phyloP scores from a whole-genome alignment of 2,329 filamentous ascomycete genomes.

The Trichoderma sp. region DNA sequence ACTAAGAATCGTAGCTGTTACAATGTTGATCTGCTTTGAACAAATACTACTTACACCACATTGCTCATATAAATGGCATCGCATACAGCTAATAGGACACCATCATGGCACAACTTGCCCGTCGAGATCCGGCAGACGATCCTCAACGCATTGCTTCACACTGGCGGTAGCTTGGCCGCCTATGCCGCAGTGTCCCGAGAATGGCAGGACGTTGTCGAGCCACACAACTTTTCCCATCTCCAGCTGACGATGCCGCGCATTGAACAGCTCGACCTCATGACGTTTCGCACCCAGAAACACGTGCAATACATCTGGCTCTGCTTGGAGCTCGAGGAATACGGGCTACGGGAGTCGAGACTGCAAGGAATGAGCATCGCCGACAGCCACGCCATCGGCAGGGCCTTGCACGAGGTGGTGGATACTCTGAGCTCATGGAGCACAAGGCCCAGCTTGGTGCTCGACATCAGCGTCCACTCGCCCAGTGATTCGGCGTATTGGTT shows the following conservation, averaged over 20 bases:
- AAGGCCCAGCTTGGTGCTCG: constrained; percentile 34
- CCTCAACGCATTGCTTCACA: constrained; percentile 29
- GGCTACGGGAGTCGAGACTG: background rate
- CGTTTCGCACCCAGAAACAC: constrained; percentile 34
- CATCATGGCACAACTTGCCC: background rate
- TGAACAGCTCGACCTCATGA: constrained; percentile 33
- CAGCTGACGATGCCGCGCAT: constrained; percentile 35
- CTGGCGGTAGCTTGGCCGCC: constrained; percentile 30
- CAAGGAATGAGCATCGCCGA: constrained; percentile 2
- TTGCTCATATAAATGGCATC: background rate
- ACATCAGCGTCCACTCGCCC: constrained; percentile 39
- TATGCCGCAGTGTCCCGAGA: constrained; percentile 37
- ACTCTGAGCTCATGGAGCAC: constrained; percentile 36
- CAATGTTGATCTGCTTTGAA: too few relatives aligned
- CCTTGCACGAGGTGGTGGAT: constrained; percentile 25
- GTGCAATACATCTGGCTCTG: constrained; percentile 31
- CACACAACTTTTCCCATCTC: constrained; percentile 35
- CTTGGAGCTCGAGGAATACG: constrained; percentile 29
- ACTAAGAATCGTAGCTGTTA: too few relatives aligned
- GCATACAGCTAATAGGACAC: too few relatives aligned
- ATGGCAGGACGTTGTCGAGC: constrained; percentile 37
- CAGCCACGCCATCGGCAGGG: constrained; percentile 25
- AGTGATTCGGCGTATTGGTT: constrained; percentile 38
- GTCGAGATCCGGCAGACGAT: constrained; percentile 23
- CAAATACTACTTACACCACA: too few relatives aligned